Evolutionary conservation across 345 rosid genomes (phyloP).

Genomic region (Anacardium occidentale): DNA sequence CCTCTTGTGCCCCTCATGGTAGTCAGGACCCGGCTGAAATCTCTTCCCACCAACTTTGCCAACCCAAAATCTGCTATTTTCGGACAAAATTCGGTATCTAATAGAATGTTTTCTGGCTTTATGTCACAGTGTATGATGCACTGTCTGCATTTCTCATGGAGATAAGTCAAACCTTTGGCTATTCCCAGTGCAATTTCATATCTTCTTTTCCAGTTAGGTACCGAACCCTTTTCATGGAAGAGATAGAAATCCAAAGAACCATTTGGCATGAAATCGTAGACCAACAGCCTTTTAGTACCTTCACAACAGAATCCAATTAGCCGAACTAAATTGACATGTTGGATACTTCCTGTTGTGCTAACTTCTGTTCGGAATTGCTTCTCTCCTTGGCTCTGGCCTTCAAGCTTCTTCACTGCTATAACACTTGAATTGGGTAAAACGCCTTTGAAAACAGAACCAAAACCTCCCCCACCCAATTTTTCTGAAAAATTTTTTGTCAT

Average conservation of each 20-base stretch:
- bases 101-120: constrained; percentile 85
- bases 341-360: constrained; percentile 70
- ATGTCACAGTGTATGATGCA: constrained; percentile 47
- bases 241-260: constrained; percentile 18
- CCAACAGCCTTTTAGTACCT: constrained; percentile 37
- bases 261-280: constrained; percentile 26
- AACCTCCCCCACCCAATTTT: constrained; percentile 83
- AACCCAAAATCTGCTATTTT: constrained; percentile 69
- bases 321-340: constrained; percentile 74
- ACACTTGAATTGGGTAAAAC: constrained; percentile 51
- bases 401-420: constrained; percentile 83
- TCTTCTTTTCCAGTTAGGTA: constrained; percentile 58
- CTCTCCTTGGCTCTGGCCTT: constrained; percentile 75
- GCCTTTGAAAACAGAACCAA: constrained; percentile 87
- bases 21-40: constrained; percentile 78
- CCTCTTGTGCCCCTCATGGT: constrained; percentile 91
- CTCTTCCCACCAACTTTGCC: constrained; percentile 82
- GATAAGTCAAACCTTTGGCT: constrained; percentile 70
- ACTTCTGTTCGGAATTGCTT: constrained; percentile 88
- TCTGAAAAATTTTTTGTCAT: constrained; percentile 78
- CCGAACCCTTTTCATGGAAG: constrained; percentile 9
- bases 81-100: constrained; percentile 36
- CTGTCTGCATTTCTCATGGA: constrained; percentile 25
- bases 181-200: constrained; percentile 67
- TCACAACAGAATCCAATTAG: constrained; percentile 83